Base-by-base conservation (phyloP, 768 basidiomycete species). In the Boletus vinaceobasis region DNA sequence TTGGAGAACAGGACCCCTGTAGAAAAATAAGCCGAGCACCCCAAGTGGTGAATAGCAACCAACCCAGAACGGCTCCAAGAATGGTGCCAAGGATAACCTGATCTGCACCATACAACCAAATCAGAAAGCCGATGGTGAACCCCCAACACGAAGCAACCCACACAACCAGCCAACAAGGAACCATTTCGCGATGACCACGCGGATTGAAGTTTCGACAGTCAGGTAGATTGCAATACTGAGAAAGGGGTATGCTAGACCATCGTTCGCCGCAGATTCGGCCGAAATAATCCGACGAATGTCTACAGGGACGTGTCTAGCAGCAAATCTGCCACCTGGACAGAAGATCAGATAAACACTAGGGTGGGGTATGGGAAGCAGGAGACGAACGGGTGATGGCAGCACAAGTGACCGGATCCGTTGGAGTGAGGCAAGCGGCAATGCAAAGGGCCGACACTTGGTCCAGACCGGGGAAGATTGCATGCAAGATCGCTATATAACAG, bases 211-310 rank as follows among this genome's bases (percentile, higher is more conserved):
- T 58, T 96, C 91, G 5, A 93, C 60, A 10, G 86, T 86, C 43
- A 98, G 77, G 68, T 96, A 98, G 10, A 98, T 77, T 3, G 95
- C 84, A 49, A 98, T 78, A 27, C 83, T 81, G 52, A 98, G 76
- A 69, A 98, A 98, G 0, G 94, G 94, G 69, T 95, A 97, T 2
- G 95, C 93, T 14, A 98, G 79, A 2, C 97, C 97, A 61, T 98
- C 97, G 70, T 99, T 99, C 7, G 91, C 87, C 0, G 95, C 97
- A 6, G 90, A 90, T 71, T 98, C 96, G 0, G 91, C 92, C 0
- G 89, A 82, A 7, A 97, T 75, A 40, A 97, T 78, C 23, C 84
- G 87, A 29, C 95, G 84, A 23, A 98, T 77, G 49, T 91, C 86
- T 6, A 73, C 58, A 5, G 88, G 88, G 5, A 92, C 89, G 62